Evolutionary conservation across 768 basidiomycete species (phyloP).

Genomic region (Rubroboletus pulcherrimus): DNA sequence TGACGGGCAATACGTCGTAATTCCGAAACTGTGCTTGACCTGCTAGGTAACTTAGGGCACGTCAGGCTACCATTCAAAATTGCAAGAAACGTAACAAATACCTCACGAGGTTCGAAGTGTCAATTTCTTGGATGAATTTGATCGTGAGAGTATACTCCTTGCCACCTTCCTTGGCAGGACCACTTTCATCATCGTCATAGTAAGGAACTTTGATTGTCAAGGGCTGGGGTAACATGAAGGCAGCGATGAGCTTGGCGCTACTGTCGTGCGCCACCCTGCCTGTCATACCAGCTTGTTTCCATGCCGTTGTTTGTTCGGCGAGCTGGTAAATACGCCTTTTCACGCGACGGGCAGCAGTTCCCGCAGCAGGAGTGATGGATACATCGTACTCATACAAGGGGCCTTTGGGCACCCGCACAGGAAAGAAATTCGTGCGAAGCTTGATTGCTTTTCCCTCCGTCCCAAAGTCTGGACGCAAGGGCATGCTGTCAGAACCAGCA

Average conservation of each 20-base stretch:
- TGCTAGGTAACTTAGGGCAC: conserved; percentile 40
- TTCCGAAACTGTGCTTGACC: conserved; percentile 42
- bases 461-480: conserved; percentile 48
- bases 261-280: conserved; percentile 46
- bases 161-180: conserved; percentile 26
- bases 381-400: conserved; percentile 49
- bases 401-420: conserved; percentile 43
- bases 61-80: conserved; percentile 5
- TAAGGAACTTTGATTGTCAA: conserved; percentile 37
- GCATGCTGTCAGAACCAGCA: conserved; percentile 32
- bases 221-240: conserved; percentile 39
- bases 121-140: conserved; percentile 40
- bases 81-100: conserved; percentile 20
- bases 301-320: conserved; percentile 41
- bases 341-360: conserved; percentile 36
- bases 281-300: conserved; percentile 39
- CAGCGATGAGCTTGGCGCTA: conserved; percentile 44
- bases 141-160: conserved; percentile 45
- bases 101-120: conserved; percentile 40
- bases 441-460: conserved; percentile 40
- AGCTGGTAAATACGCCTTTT: conserved; percentile 46
- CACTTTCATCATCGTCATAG: conserved; percentile 45
- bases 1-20: conserved; percentile 45
- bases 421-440: conserved; percentile 53
- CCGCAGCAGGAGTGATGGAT: conserved; percentile 35